phyloP scores from a whole-genome alignment of 352 stramenopile species.

The Phytophthora tubulina region DNA sequence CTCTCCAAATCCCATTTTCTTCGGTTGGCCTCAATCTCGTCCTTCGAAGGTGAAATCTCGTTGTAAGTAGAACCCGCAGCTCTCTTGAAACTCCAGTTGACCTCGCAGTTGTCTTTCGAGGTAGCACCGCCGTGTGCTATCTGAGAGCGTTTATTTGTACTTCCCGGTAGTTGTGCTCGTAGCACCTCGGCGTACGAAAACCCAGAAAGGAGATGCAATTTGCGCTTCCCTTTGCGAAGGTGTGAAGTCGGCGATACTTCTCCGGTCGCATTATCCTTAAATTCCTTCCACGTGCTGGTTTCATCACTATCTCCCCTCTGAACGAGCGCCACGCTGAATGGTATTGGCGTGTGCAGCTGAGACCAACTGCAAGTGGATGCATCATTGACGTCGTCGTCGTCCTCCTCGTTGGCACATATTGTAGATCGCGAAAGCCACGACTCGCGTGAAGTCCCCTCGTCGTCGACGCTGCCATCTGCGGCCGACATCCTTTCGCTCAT shows the following conservation, averaged over 20 bases:
- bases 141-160: constrained; percentile 11
- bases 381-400: constrained; percentile 38
- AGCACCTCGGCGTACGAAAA: constrained; percentile 43
- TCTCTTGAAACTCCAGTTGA: constrained; percentile 2
- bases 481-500: constrained; percentile 25
- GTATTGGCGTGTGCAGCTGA: constrained; percentile 31
- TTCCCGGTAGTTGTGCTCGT: constrained; percentile 31
- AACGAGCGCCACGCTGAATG: constrained; percentile 12
- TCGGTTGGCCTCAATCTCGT: constrained; percentile 30
- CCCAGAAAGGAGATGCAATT: constrained; percentile 34
- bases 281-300: neutral
- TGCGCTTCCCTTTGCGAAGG: constrained; percentile 24
- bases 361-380: constrained; percentile 29
- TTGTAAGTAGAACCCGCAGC: neutral
- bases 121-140: neutral
- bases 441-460: constrained; percentile 37
- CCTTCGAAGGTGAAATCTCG: constrained; percentile 13
- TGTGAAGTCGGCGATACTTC: neutral
- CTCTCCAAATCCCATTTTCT: constrained; percentile 41
- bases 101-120: constrained; percentile 10
- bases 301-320: constrained; percentile 13
- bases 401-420: constrained; percentile 46
- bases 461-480: constrained; percentile 16
- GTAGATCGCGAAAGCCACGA: constrained; percentile 70
- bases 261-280: constrained; percentile 9